Evolutionary conservation across 1,284 basidiomycete genomes (phyloP), one percentile per base, ranked within the genome.

Genomic region (Ceratobasidium sp.): DNA sequence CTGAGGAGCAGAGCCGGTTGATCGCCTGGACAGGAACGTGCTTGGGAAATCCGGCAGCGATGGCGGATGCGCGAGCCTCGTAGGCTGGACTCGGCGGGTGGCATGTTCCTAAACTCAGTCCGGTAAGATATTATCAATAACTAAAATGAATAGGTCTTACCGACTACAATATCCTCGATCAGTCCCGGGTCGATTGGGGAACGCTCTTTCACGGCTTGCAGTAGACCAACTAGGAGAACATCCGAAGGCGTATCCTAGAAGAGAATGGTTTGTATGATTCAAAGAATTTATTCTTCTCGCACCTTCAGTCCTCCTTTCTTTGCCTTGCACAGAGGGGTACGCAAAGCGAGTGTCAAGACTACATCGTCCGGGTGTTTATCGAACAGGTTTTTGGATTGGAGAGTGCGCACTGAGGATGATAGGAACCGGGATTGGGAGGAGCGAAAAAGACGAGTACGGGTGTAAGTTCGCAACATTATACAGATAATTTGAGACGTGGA

Each of bases 281-380:
- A 33, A 4, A 41, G 11, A 41, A 4, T 41, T 54, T 11, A 19
- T 19, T 1, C 11, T 41, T 41, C 7, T 44, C 14, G 2, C 24
- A 72, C 69, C 81, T 93, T 94, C 78, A 93, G 84, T 78, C 92
- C 91, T 15, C 94, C 94, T 81, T 94, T 95, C 85, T 88, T 90
- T 36, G 91, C 89, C 77, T 86, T 89, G 54, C 93, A 92, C 79
- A 94, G 87, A 15, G 93, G 89, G 8, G 93, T 94, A 41, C 94
- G 89, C 78, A 92, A 91, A 24, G 93, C 91, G 79, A 94, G 93
- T 1, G 94, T 95, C 75, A 97, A 90, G 78, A 96, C 95, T 9
- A 95, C 91, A 82, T 95, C 93, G 77, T 93, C 88, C 0, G 90
- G 88, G 75, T 86, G 89, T 86, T 91, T 92, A 15, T 56, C 60